Evolutionary conservation across 176 grass and related monocot species (phyloP).

Genomic region (Aegilops longissima): DNA sequence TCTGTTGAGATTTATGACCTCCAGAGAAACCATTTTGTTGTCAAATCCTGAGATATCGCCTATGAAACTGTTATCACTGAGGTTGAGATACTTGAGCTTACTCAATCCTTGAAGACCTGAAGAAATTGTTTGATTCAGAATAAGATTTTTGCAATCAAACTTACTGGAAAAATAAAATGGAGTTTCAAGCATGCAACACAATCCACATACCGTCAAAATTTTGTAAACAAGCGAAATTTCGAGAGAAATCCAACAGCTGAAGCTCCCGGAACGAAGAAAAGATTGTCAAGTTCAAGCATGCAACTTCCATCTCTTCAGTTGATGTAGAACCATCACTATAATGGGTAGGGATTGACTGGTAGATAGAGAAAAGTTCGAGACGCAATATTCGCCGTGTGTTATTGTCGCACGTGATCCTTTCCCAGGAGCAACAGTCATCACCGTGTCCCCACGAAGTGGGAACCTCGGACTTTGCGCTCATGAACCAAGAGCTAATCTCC

Average conservation of each 20-base stretch:
- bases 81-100: slow-evolving; percentile 16
- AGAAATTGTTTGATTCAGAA: not conserved
- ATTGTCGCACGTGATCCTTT: not conserved
- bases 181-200: no score
- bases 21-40: slow-evolving; percentile 12
- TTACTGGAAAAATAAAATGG: not conserved
- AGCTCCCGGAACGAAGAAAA: not conserved
- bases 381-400: not conserved
- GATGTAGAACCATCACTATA: not conserved
- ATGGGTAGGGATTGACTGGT: not conserved
- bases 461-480: not conserved
- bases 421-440: not conserved
- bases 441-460: not conserved
- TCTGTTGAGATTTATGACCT: not conserved
- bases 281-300: not conserved
- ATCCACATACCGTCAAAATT: not conserved
- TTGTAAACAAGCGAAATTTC: not conserved
- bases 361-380: not conserved
- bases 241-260: not conserved
- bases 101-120: not conserved
- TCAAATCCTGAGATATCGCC: not conserved
- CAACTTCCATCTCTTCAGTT: not conserved
- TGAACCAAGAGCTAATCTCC: not conserved
- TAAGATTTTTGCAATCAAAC: not conserved
- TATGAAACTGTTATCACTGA: not conserved